Percentiles rank a stretch among this genome's conserved stretches.
Conservation (phyloP, 306 rosid genomes). For the Glycyrrhiza uralensis region DNA sequence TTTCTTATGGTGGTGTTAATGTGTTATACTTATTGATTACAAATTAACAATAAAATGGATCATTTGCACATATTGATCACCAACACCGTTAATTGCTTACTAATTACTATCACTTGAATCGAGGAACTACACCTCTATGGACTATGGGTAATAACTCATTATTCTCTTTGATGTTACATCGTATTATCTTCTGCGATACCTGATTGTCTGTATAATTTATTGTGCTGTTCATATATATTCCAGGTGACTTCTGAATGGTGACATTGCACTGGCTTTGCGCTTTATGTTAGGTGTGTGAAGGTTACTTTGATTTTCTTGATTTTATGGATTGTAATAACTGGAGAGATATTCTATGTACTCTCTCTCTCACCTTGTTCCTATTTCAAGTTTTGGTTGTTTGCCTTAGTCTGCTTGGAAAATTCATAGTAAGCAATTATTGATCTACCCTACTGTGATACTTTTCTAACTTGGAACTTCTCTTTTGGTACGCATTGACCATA, state of each 20-base stretch:
- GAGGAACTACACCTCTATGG: neutral
- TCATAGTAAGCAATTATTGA: neutral
- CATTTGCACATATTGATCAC: neutral
- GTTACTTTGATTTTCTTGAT: conserved; percentile 12
- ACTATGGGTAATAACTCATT: neutral
- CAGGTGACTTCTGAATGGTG: conserved; percentile 43
- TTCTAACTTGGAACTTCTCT: neutral
- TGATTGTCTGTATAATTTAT: conserved; percentile 5
- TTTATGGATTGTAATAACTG: conserved; percentile 35
- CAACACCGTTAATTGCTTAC: neutral
- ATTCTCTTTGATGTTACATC: neutral
- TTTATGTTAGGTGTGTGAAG: neutral
- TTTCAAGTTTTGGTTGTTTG: conserved; percentile 13
- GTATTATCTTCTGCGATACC: neutral
- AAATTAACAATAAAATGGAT: neutral
- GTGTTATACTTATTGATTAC: neutral
- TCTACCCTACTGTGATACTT: neutral
- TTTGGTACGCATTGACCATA: neutral
- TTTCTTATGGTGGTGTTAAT: neutral
- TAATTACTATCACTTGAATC: neutral
- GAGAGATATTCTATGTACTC: conserved; percentile 20
- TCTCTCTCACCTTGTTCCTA: neutral
- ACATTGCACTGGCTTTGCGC: conserved; percentile 5
- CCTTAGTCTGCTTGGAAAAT: neutral
- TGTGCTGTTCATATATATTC: conserved; percentile 13